These are phyloP conservation scores for Neltuma alba DNA, from an alignment of 306 rosid species.

Conservation along the genomic window DNA sequence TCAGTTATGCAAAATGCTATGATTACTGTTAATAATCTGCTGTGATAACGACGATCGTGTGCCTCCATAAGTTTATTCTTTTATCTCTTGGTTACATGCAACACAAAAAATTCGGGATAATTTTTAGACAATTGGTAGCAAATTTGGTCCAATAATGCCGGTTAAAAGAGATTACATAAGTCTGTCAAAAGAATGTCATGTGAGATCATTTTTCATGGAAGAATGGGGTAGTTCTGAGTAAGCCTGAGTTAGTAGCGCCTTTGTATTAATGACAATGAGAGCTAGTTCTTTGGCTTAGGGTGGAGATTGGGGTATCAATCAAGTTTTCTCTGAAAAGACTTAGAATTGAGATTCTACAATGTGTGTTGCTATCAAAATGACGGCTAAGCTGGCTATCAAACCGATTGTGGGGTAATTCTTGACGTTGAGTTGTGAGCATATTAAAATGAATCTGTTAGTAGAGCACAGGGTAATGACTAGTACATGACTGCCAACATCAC, in stretches of 20 bases:
- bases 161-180: not conserved
- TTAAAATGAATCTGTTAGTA: constrained; percentile 10
- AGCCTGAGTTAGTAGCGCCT: not conserved
- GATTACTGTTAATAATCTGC: not conserved
- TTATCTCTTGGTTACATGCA: not conserved
- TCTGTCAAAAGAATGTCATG: not conserved
- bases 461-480: not conserved
- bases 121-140: not conserved
- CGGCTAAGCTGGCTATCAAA: not conserved
- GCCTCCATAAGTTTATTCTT: not conserved
- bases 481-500: not conserved
- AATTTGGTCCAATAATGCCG: not conserved
- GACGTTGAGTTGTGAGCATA: constrained; percentile 1
- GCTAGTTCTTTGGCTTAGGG: not conserved
- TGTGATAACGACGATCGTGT: not conserved
- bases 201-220: not conserved
- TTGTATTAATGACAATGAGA: not conserved
- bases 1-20: not conserved
- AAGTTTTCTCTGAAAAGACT: not conserved
- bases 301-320: not conserved
- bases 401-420: constrained; percentile 2
- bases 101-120: not conserved
- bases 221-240: constrained; percentile 21
- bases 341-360: not conserved
- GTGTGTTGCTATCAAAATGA: constrained; percentile 10